phyloP scores from a whole-genome alignment of 2,329 filamentous ascomycete genomes.

The Clonostachys byssicola region DNA sequence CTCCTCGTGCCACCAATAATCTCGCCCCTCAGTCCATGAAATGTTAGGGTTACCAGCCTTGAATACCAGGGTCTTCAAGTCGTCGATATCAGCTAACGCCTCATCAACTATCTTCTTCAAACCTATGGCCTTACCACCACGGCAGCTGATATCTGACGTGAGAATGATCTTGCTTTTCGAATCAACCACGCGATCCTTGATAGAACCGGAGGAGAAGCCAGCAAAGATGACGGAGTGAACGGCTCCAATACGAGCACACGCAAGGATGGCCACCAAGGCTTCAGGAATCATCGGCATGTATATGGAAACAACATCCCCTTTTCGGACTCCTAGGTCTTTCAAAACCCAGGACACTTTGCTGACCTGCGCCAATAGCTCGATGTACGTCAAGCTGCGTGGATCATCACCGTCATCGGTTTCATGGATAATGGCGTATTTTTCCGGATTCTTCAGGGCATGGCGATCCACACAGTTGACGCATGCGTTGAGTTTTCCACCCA shows the following conservation, averaged over 20 bases:
- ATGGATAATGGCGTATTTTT: conserved; percentile 96
- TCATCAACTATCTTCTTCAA: conserved; percentile 99
- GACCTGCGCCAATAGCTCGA: conserved; percentile 88
- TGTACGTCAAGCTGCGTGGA: conserved; percentile 87
- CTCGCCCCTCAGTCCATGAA: conserved; percentile 83
- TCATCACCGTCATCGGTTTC: conserved; percentile 89
- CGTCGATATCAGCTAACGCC: conserved; percentile 91
- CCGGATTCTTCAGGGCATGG: conserved; percentile 89
- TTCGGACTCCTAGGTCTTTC: conserved; percentile 92
- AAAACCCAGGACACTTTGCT: conserved; percentile 82
- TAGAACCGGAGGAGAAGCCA: conserved; percentile 93
- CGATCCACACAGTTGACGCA: conserved; percentile 97
- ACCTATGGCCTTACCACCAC: conserved; percentile 92
- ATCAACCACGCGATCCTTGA: conserved; percentile 91
- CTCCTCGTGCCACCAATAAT: conserved; percentile 99
- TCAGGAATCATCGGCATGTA: conserved; percentile 99
- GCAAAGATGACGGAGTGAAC: conserved; percentile 98
- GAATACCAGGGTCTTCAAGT: conserved; percentile 81
- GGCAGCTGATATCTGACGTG: conserved; percentile 95
- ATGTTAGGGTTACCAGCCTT: conserved; percentile 93
- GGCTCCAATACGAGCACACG: conserved; percentile 87
- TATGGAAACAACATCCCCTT: conserved; percentile 94
- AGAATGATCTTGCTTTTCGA: conserved; percentile 90
- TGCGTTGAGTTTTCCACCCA: conserved; percentile 90
- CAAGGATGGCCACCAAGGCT: conserved; percentile 85